Evolutionary conservation across 768 basidiomycete genomes (phyloP).

Genomic region (Hygrocybe punicea): DNA sequence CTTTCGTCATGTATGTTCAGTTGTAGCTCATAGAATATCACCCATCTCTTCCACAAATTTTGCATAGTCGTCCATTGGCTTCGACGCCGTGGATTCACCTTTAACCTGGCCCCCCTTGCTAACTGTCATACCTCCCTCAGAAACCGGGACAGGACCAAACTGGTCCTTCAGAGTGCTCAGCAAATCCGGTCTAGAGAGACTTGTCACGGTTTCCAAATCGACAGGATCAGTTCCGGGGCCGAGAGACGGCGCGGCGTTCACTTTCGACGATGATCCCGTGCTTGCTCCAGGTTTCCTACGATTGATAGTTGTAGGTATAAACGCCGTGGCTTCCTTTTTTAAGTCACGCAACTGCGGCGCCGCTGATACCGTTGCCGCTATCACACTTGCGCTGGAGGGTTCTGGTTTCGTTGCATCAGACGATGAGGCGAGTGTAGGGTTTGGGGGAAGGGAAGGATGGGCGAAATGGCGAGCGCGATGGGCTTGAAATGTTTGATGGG

Average conservation of each 20-base stretch:
- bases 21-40: slow-evolving; percentile 48
- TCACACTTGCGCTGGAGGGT: slow-evolving; percentile 36
- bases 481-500: slow-evolving; percentile 76
- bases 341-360: slow-evolving; percentile 87
- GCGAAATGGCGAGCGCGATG: slow-evolving; percentile 50
- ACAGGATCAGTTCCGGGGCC: slow-evolving; percentile 32
- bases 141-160: slow-evolving; percentile 45
- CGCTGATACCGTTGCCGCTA: slow-evolving; percentile 73
- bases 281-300: slow-evolving; percentile 55
- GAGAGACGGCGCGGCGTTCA: slow-evolving; percentile 66
- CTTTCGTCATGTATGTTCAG: neutral
- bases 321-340: slow-evolving; percentile 91
- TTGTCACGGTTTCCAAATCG: slow-evolving; percentile 25
- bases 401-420: slow-evolving; percentile 28
- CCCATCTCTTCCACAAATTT: slow-evolving; percentile 76
- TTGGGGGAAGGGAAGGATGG: slow-evolving; percentile 45
- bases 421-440: slow-evolving; percentile 31
- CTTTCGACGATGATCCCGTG: slow-evolving; percentile 34
- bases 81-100: slow-evolving; percentile 27
- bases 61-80: slow-evolving; percentile 65
- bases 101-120: neutral
- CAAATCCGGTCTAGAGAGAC: slow-evolving; percentile 60
- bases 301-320: slow-evolving; percentile 80
- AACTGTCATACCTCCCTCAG: slow-evolving; percentile 14
- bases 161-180: slow-evolving; percentile 58